phyloP scores from a whole-genome alignment of 83 land plant species.

The Picea abies region DNA sequence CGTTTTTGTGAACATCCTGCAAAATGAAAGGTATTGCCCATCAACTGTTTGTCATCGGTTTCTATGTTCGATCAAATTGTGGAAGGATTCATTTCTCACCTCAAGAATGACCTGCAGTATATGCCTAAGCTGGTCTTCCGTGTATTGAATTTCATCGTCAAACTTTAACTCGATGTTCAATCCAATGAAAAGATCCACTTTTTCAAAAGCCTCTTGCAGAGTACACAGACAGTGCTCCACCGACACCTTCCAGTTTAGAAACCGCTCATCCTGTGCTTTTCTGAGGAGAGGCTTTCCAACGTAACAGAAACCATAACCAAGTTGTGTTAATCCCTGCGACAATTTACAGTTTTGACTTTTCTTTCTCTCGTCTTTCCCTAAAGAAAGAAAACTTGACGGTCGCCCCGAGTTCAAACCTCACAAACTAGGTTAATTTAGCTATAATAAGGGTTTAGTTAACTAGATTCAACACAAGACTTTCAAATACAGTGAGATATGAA shows the following conservation, averaged over 20 bases:
- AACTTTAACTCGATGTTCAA: constrained; percentile 94
- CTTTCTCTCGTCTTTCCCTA: too few species aligned
- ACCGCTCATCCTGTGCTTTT: background rate
- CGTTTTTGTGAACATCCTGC: constrained; percentile 56
- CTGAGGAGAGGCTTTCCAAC: too few species aligned
- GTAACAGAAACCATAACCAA: too few species aligned
- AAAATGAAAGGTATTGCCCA: background rate
- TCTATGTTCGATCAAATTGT: background rate
- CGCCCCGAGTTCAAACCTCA: constrained; percentile 8
- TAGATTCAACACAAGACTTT: too few species aligned
- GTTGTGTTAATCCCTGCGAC: too few species aligned
- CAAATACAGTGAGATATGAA: too few species aligned
- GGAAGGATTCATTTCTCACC: constrained; percentile 22
- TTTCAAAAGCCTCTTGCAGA: constrained; percentile 73
- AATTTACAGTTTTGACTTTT: too few species aligned
- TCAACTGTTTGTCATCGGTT: background rate
- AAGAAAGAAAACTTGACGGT: too few species aligned
- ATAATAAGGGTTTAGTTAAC: too few species aligned
- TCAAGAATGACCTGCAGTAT: constrained; percentile 47
- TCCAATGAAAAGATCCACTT: constrained; percentile 66
- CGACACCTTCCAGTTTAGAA: constrained; percentile 61
- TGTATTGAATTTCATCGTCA: constrained; percentile 58
- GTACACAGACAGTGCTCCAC: constrained; percentile 76
- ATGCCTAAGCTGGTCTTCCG: constrained; percentile 47
- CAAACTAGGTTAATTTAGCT: too few species aligned